phyloP scores from a whole-genome alignment of 208 protist genomes.

The Angomonas ambiguus region DNA sequence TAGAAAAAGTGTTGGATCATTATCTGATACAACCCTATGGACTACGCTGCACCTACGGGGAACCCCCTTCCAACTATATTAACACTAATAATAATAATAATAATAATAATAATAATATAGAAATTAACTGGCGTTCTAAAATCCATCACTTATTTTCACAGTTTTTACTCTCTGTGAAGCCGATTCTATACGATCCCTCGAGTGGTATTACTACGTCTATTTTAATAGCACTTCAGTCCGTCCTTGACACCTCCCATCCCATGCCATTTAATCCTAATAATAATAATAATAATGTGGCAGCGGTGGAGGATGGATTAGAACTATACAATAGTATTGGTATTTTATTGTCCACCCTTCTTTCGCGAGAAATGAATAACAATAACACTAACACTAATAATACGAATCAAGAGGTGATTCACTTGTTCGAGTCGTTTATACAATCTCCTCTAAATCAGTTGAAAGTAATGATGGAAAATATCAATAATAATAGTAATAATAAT shows the following conservation, averaged over 20 bases:
- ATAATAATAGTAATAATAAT: constrained; percentile 10
- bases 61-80: no score
- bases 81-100: no score
- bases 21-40: neutral
- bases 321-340: no score
- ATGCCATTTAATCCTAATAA: no score
- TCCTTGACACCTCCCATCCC: no score
- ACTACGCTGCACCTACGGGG: neutral
- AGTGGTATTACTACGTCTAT: neutral
- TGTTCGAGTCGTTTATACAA: no score
- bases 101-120: no score
- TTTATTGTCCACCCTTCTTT: no score
- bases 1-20: neutral
- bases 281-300: no score
- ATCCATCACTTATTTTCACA: neutral
- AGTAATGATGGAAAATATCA: neutral
- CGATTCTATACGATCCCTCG: neutral
- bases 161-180: neutral
- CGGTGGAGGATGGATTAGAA: no score
- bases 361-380: neutral
- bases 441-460: no score
- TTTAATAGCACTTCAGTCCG: neutral
- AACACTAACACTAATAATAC: neutral
- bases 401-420: no score
- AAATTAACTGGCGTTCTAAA: neutral